Base-by-base conservation (phyloP, 306 rosid species). In the Pyrus communis region DNA sequence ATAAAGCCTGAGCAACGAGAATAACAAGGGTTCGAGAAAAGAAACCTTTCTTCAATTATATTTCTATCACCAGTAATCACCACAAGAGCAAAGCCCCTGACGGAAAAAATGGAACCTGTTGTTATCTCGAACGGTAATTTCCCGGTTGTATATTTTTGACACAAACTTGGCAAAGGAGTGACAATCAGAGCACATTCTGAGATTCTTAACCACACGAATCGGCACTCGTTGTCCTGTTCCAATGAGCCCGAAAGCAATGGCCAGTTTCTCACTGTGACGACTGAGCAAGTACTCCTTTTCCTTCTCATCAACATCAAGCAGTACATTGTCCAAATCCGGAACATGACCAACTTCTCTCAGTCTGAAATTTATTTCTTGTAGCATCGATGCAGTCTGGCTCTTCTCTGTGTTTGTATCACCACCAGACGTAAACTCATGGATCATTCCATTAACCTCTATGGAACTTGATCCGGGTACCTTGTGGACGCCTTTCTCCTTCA, bases 111-210 rank as follows among this genome's bases (percentile, higher is more conserved):
- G 96, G 60, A 89, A 93, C 82, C 96, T 84, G 63, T 84, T 87
- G 59, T 85, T 85, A 76, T 93, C 96, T 51, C 96, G 85, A 55
- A 93, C 71, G 33, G 71, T 70, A 40, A 93, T 84, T 85, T 91
- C 91, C 83, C 95, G 84, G 28, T 69, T 54, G 75, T 89, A 91
- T 30, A 85, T 19, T 83, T 80, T 80, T 35, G 91, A 93, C 61
- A 85, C 85, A 38, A 89, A 66, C 77, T 93, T 91, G 78, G 90
- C 87, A 58, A 89, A 91, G 59, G 90, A 71, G 84, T 93, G 95
- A 76, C 98, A 91, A 77, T 91, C 96, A 42, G 89, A 84, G 85
- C 95, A 93, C 80, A 85, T 91, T 63, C 96, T 59, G 63, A 93
- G 91, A 82, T 54, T 45, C 66, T 91, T 93, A 3, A 85, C 87